These are phyloP conservation scores for Pyricularia grisea DNA, from an alignment of 2,329 filamentous ascomycete genomes.

Conservation along the genomic window DNA sequence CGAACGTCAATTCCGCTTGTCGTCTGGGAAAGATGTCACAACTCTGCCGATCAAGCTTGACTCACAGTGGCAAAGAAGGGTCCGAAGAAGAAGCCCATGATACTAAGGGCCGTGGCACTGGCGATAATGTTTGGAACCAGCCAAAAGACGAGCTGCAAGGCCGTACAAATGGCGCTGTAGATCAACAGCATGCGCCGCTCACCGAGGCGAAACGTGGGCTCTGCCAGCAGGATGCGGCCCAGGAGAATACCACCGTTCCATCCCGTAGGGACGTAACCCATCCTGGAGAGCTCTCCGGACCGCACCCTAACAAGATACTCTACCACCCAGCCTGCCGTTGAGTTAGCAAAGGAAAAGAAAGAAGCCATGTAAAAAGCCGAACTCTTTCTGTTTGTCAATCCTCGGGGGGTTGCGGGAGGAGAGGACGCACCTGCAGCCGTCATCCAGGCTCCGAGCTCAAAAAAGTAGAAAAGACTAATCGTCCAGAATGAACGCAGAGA, in stretches of 20 bases:
- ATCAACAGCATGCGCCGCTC: constrained; percentile 54
- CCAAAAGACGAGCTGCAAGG: constrained; percentile 67
- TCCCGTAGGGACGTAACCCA: constrained; percentile 54
- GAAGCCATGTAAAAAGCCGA: not conserved
- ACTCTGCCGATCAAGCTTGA: not conserved
- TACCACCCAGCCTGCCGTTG: constrained; percentile 48
- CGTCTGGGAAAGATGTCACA: not conserved
- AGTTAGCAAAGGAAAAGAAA: not conserved
- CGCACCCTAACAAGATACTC: constrained; percentile 55
- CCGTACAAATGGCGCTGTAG: constrained; percentile 58
- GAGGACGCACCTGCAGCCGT: constrained; percentile 29
- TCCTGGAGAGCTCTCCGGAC: constrained; percentile 41
- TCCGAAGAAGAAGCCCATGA: constrained; percentile 73
- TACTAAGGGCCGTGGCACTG: constrained; percentile 58
- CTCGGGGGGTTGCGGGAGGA: not conserved
- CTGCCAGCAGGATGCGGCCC: constrained; percentile 61
- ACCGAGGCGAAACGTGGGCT: constrained; percentile 62
- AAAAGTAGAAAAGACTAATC: constrained; percentile 54
- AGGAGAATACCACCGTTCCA: constrained; percentile 59
- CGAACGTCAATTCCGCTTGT: not conserved
- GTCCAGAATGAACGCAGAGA: constrained; percentile 41
- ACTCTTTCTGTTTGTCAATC: not conserved
- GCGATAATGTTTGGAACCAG: constrained; percentile 70
- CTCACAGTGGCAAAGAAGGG: constrained; percentile 47
- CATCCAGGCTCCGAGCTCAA: constrained; percentile 45